Evolutionary conservation across 1,284 basidiomycete genomes (phyloP).

Genomic region (Heterobasidion occidentale): DNA sequence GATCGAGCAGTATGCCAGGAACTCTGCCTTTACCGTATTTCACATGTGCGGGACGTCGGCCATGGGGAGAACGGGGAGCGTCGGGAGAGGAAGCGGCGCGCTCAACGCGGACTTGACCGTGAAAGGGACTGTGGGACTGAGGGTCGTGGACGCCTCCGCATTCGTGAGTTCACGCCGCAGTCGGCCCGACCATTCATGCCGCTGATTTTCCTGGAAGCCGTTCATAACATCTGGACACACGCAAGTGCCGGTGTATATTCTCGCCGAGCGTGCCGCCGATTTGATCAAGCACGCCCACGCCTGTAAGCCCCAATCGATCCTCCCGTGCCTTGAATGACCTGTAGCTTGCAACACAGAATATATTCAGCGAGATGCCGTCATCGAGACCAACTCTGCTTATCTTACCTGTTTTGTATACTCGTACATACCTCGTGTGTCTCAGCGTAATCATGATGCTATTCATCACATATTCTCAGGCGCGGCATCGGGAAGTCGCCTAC

Average conservation of each 20-base stretch:
- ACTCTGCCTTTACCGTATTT: constrained; percentile 5
- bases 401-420: no score
- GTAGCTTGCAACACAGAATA: no score
- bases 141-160: constrained; percentile 18
- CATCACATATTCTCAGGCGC: no score
- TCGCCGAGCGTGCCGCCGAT: constrained; percentile 26
- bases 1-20: neutral
- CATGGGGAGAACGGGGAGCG: constrained; percentile 10
- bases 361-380: no score
- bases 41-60: constrained; percentile 16
- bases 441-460: no score
- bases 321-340: no score
- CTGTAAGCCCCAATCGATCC: no score
- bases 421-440: no score
- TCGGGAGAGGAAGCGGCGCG: constrained; percentile 10
- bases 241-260: constrained; percentile 35
- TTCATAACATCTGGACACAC: constrained; percentile 13
- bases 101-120: constrained; percentile 18
- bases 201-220: neutral
- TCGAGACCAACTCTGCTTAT: no score
- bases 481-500: no score
- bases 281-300: neutral
- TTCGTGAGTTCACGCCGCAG: constrained; percentile 12
- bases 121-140: constrained; percentile 14
- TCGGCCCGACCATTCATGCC: neutral